A percentile compares a stretch with the other conserved stretches of the same genome.
These are phyloP conservation scores for Asterochloris erici DNA, from an alignment of 139 green algal genomes.

Conservation along the genomic window DNA sequence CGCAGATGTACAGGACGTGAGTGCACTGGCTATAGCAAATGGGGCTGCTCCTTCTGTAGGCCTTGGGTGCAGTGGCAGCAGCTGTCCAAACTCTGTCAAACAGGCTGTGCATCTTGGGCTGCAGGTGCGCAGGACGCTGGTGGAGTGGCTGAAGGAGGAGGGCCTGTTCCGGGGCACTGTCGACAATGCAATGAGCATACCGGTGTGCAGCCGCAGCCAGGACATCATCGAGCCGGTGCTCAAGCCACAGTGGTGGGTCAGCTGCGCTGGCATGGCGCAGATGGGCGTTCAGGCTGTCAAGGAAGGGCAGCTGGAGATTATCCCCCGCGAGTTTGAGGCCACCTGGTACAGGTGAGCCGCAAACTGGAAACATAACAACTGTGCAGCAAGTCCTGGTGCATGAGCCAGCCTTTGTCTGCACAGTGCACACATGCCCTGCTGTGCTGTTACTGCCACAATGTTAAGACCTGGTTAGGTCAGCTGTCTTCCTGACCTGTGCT, in stretches of 20 bases:
- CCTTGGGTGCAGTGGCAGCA: too few species aligned
- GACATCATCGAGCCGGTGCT: constrained; percentile 99
- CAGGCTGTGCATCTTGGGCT: background rate
- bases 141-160: constrained; percentile 79
- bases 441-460: too few species aligned
- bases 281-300: constrained; percentile 69
- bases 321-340: constrained; percentile 85
- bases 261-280: constrained; percentile 83
- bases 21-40: too few species aligned
- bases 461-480: too few species aligned
- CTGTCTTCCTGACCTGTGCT: too few species aligned
- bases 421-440: too few species aligned
- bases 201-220: constrained; percentile 87
- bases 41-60: too few species aligned
- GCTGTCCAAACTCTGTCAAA: too few species aligned
- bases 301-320: constrained; percentile 82
- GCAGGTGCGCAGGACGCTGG: constrained; percentile 75
- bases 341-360: constrained; percentile 73
- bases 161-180: constrained; percentile 75
- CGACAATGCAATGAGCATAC: constrained; percentile 94
- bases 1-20: too few species aligned
- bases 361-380: background rate
- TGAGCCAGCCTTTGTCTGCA: too few species aligned
- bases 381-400: too few species aligned
- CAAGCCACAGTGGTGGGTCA: constrained; percentile 95